A percentile compares a stretch with the other conserved stretches of the same genome.
Evolutionary conservation across 306 rosid species (phyloP).

Genomic region (Fagus sylvatica): DNA sequence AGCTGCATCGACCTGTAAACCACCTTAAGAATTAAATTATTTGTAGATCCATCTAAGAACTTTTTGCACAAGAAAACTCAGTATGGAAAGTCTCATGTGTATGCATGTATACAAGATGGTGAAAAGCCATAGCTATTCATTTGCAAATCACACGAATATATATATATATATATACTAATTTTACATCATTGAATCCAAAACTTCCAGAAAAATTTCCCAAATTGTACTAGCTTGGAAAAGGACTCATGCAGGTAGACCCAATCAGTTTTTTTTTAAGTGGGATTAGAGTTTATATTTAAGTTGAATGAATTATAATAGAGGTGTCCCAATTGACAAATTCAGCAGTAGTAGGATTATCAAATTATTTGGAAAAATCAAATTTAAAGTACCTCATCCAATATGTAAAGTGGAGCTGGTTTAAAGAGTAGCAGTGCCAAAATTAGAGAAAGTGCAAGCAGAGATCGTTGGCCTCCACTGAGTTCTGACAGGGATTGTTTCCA

Average conservation of each 20-base stretch:
- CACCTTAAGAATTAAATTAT: slow-evolving; percentile 8
- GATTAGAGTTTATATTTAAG: not conserved
- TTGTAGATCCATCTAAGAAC: not conserved
- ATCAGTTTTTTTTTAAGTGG: not conserved
- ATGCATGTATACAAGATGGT: not conserved
- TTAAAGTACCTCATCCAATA: slow-evolving; percentile 91
- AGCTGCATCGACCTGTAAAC: slow-evolving; percentile 92
- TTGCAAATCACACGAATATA: not conserved
- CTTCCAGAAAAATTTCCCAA: not conserved
- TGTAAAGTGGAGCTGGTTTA: slow-evolving; percentile 97
- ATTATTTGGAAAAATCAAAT: slow-evolving; percentile 7
- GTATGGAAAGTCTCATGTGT: not conserved
- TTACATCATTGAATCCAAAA: not conserved
- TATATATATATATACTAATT: no score
- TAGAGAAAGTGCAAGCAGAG: slow-evolving; percentile 92
- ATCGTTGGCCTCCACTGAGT: slow-evolving; percentile 98
- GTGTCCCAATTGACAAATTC: not conserved
- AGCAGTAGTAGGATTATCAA: not conserved
- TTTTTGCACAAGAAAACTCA: not conserved
- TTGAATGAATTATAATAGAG: not conserved
- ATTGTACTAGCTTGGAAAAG: not conserved
- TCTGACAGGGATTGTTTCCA: slow-evolving; percentile 99
- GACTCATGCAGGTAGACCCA: not conserved
- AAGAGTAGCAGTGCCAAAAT: slow-evolving; percentile 94
- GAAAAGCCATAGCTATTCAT: not conserved